Percentiles rank a stretch among this genome's conserved stretches.
Conservation (phyloP, 768 basidiomycete genomes). For the Clitopilus hobsonii region DNA sequence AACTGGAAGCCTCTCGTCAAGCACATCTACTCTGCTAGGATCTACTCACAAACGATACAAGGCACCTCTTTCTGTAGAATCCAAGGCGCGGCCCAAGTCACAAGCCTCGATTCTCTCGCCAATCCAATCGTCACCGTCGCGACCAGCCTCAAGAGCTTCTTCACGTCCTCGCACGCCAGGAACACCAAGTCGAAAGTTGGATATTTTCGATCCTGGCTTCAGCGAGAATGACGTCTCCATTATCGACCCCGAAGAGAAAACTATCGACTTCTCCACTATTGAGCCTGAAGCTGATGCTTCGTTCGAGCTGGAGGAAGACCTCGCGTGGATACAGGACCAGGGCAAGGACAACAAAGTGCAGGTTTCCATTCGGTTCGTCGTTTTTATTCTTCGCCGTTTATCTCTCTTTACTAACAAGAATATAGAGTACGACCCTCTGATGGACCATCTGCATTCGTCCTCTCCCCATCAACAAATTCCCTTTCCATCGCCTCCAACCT, state of each 20-base stretch:
- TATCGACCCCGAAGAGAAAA: conserved; percentile 68
- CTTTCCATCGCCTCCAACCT: conserved; percentile 48
- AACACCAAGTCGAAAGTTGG: conserved; percentile 37
- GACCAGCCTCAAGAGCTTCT: conserved; percentile 28
- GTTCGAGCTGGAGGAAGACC: conserved; percentile 57
- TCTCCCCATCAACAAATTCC: conserved; percentile 26
- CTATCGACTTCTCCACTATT: conserved; percentile 72
- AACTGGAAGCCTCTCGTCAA: not conserved
- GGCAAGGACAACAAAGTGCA: conserved; percentile 84
- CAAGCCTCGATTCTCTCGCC: not conserved
- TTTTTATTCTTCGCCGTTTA: conserved; percentile 1
- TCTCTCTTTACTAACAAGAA: conserved; percentile 2
- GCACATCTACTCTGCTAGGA: not conserved
- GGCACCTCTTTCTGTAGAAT: conserved; percentile 49
- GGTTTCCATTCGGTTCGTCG: conserved; percentile 70
- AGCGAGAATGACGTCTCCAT: conserved; percentile 77
- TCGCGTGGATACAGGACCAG: conserved; percentile 41
- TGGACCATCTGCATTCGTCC: conserved; percentile 51
- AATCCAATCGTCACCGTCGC: conserved; percentile 29
- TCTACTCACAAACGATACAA: conserved; percentile 66
- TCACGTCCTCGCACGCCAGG: conserved; percentile 44
- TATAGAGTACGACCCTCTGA: conserved; percentile 61
- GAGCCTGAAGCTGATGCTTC: conserved; percentile 60
- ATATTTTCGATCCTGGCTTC: conserved; percentile 36
- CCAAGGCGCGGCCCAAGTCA: conserved; percentile 15